These are phyloP conservation scores for Gossypium anomalum DNA, from an alignment of 345 rosid species.

Conservation along the genomic window DNA sequence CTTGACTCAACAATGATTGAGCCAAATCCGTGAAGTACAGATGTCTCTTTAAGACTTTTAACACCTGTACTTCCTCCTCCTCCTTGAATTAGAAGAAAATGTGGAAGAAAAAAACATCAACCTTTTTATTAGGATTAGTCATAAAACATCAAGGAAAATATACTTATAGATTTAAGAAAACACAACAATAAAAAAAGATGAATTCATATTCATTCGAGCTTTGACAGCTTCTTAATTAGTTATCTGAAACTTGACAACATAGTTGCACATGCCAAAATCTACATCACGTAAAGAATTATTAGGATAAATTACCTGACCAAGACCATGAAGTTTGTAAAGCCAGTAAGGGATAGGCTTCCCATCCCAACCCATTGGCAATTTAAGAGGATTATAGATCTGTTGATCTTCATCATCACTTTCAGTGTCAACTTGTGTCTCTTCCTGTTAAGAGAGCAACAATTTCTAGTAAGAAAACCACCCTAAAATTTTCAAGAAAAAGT, in stretches of 20 bases:
- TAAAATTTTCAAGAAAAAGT: not conserved
- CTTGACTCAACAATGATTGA: no score
- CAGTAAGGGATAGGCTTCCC: constrained; percentile 99
- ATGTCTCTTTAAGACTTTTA: no score
- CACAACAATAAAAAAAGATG: not conserved
- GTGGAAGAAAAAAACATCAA: not conserved
- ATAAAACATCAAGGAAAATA: not conserved
- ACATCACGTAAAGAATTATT: not conserved
- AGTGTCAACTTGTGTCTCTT: constrained; percentile 79
- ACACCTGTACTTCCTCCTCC: not conserved
- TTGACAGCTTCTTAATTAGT: not conserved
- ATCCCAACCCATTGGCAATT: constrained; percentile 98
- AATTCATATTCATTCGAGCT: not conserved
- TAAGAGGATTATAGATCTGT: constrained; percentile 88
- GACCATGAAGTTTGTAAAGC: constrained; percentile 99
- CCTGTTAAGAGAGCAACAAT: constrained; percentile 40
- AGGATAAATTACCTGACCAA: constrained; percentile 68
- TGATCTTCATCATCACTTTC: constrained; percentile 99
- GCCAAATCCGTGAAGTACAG: no score
- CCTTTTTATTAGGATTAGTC: not conserved
- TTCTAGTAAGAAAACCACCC: constrained; percentile 15
- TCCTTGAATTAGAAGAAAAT: not conserved
- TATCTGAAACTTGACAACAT: not conserved
- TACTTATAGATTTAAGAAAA: not conserved
- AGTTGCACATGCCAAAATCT: not conserved